Evolutionary conservation across 208 protist species (phyloP).

Genomic region (Wallacemonas sp.): DNA sequence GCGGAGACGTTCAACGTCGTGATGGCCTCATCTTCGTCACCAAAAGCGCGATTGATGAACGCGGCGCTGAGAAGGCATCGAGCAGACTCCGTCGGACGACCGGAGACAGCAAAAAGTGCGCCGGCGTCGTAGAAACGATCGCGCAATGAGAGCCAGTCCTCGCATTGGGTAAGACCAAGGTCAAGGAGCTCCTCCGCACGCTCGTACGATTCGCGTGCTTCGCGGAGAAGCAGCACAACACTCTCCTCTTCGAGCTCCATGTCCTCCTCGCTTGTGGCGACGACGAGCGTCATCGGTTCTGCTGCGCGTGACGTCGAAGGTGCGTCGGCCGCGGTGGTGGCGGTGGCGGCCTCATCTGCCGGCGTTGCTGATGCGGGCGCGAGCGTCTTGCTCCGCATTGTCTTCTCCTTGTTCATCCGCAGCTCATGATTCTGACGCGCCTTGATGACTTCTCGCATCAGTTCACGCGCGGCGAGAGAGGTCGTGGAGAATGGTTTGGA

Average conservation of each 20-base stretch:
- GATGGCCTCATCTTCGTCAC: constrained; percentile 55
- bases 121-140: constrained; percentile 74
- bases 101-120: constrained; percentile 52
- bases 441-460: constrained; percentile 7
- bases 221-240: constrained; percentile 19
- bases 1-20: constrained; percentile 44
- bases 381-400: background rate
- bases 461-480: background rate
- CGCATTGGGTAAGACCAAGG: constrained; percentile 53
- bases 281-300: background rate
- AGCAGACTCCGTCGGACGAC: constrained; percentile 40
- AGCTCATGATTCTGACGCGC: constrained; percentile 11
- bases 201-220: constrained; percentile 32
- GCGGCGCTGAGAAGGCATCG: constrained; percentile 64
- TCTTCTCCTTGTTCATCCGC: background rate
- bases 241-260: constrained; percentile 6
- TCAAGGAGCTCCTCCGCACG: constrained; percentile 47
- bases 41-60: constrained; percentile 69
- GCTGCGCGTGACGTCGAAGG: background rate
- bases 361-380: background rate
- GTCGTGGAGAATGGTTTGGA: constrained; percentile 5
- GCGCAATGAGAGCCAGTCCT: constrained; percentile 59
- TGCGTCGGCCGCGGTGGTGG: background rate
- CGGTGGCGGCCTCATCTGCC: too few relatives aligned
- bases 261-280: background rate